Conservation (phyloP, 2,329 filamentous ascomycete species). For the Exophiala sideris region DNA sequence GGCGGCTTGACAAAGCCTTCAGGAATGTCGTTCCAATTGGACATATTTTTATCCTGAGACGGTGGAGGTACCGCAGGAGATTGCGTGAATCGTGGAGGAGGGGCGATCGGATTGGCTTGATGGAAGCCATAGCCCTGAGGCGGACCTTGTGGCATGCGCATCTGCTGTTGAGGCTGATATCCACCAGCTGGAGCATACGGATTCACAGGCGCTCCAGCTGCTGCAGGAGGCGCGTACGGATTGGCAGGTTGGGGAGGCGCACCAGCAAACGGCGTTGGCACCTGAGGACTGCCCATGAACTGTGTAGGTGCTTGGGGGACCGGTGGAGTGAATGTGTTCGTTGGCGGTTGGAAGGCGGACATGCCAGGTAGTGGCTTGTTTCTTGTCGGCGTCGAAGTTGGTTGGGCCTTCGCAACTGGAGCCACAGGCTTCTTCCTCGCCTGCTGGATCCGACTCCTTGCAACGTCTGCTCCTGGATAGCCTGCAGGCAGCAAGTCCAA, state of each 20-base stretch:
- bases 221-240: conserved; percentile 6
- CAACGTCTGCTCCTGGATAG: conserved; percentile 83
- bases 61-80: conserved; percentile 64
- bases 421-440: conserved; percentile 64
- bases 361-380: conserved; percentile 43
- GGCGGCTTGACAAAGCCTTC: conserved; percentile 71
- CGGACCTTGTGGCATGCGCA: conserved; percentile 37
- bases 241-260: conserved; percentile 21
- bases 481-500: conserved; percentile 77
- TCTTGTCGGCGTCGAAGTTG: conserved; percentile 39
- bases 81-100: conserved; percentile 64
- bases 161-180: conserved; percentile 57
- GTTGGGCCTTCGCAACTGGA: conserved; percentile 42
- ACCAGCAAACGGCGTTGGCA: conserved; percentile 6
- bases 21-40: conserved; percentile 93
- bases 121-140: conserved; percentile 37
- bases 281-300: background rate
- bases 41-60: conserved; percentile 66
- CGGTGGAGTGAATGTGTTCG: conserved; percentile 31
- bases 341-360: conserved; percentile 35
- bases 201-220: conserved; percentile 7
- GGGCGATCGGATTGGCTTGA: conserved; percentile 49
- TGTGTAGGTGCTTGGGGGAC: conserved; percentile 23
- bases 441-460: conserved; percentile 77
- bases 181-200: conserved; percentile 38